These are phyloP conservation scores for Pterocarpus macrocarpus DNA, from an alignment of 306 rosid genomes.

Conservation along the genomic window DNA sequence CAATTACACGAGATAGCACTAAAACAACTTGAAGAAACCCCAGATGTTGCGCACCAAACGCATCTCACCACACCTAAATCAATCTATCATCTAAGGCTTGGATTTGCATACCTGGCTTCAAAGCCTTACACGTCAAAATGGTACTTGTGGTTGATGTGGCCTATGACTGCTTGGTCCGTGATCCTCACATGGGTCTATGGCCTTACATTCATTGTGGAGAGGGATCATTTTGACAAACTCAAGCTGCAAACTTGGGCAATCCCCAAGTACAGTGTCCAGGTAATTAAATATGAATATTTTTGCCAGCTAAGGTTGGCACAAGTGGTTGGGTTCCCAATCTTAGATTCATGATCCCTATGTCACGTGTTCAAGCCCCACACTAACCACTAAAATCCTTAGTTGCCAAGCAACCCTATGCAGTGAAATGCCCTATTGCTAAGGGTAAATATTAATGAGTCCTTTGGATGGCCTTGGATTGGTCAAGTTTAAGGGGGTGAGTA, in stretches of 20 bases:
- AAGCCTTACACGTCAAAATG: constrained; percentile 65
- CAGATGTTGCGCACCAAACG: constrained; percentile 60
- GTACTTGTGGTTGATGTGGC: constrained; percentile 73
- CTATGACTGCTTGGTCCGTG: constrained; percentile 62
- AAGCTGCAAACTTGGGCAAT: constrained; percentile 73
- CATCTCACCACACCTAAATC: constrained; percentile 71
- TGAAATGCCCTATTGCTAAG: too few species aligned
- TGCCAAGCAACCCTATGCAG: too few species aligned
- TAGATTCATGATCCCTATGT: too few species aligned
- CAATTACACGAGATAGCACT: constrained; percentile 49
- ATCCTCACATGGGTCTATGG: constrained; percentile 55
- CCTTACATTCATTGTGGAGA: constrained; percentile 58
- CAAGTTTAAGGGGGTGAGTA: too few species aligned
- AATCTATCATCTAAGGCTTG: constrained; percentile 62
- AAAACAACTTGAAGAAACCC: constrained; percentile 47
- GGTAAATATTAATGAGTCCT: too few species aligned
- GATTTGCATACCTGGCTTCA: constrained; percentile 53
- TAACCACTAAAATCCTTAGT: too few species aligned
- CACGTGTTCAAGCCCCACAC: too few species aligned
- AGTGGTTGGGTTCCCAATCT: too few species aligned
- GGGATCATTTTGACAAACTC: constrained; percentile 56
- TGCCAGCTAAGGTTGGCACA: too few species aligned
- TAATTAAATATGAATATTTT: constrained; percentile 26
- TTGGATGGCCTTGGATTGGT: too few species aligned
- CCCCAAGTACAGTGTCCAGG: constrained; percentile 67